Conservation (phyloP, 768 basidiomycete species). For the Tulasnella sp. region DNA sequence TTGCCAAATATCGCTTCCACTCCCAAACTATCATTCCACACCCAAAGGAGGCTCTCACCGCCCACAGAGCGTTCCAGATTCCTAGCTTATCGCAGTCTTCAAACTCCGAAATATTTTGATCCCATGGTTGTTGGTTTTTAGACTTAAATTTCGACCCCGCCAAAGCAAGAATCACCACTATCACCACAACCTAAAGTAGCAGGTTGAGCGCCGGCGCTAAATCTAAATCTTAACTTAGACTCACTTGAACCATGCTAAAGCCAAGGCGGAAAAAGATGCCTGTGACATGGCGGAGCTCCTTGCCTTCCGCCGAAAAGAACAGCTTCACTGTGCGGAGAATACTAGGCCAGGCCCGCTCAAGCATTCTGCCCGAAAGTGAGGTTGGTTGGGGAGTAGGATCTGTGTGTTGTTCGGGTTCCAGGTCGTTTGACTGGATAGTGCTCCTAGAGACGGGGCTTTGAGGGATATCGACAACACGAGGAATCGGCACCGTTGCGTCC, state of each 20-base stretch:
- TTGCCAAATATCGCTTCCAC: background rate
- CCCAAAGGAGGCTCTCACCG: slow-evolving; percentile 13
- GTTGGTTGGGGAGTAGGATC: background rate
- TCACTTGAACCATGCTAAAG: slow-evolving; percentile 17
- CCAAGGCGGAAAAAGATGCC: background rate
- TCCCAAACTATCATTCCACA: background rate
- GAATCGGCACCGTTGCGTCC: too few relatives aligned
- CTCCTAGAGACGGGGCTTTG: too few relatives aligned
- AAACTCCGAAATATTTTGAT: slow-evolving; percentile 25
- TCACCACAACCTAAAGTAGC: slow-evolving; percentile 12
- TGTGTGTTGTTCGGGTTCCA: background rate
- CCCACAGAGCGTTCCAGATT: slow-evolving; percentile 29
- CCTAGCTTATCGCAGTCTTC: slow-evolving; percentile 34
- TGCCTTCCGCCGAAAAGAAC: slow-evolving; percentile 10
- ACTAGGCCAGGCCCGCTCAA: too few relatives aligned
- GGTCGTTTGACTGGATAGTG: too few relatives aligned
- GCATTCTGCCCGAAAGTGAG: background rate
- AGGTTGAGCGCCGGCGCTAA: too few relatives aligned
- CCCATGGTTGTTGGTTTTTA: background rate
- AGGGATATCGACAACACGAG: too few relatives aligned
- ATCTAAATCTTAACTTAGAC: background rate
- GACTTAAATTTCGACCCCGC: slow-evolving; percentile 30
- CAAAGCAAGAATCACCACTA: background rate
- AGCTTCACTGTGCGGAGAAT: background rate
- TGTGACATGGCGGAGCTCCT: background rate